These are phyloP conservation scores for Talaromyces verruculosus DNA, from an alignment of 2,329 filamentous ascomycete species.

Conservation along the genomic window DNA sequence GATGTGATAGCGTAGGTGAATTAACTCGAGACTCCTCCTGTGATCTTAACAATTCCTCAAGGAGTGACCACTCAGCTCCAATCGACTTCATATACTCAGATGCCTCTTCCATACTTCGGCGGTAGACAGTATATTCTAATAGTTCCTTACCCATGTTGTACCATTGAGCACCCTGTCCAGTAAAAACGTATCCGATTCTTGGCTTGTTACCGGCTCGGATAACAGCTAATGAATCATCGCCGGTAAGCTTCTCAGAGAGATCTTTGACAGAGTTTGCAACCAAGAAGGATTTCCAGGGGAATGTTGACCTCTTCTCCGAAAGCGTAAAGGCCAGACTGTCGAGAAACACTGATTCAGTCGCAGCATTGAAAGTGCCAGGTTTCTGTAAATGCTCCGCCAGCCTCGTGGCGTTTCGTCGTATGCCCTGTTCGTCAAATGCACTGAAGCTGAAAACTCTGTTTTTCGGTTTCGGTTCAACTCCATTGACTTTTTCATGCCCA, in stretches of 20 bases:
- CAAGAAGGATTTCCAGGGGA: constrained; percentile 21
- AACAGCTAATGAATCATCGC: constrained; percentile 22
- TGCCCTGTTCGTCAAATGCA: constrained; percentile 20
- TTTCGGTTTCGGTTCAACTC: background rate
- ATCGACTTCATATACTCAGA: constrained; percentile 28
- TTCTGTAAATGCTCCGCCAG: constrained; percentile 24
- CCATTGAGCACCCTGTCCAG: constrained; percentile 23
- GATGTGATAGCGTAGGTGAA: constrained; percentile 31
- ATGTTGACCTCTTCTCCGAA: constrained; percentile 23
- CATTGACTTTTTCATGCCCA: constrained; percentile 4
- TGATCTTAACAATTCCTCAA: constrained; percentile 30
- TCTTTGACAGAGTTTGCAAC: constrained; percentile 24
- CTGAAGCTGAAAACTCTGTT: constrained; percentile 16
- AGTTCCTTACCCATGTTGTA: constrained; percentile 25
- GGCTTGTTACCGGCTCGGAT: constrained; percentile 15
- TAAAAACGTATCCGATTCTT: constrained; percentile 21
- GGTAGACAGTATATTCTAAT: constrained; percentile 22
- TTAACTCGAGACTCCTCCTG: constrained; percentile 27
- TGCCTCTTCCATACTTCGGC: constrained; percentile 26
- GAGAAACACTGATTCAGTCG: constrained; percentile 21
- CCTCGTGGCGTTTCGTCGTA: constrained; percentile 23
- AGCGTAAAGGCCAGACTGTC: constrained; percentile 29
- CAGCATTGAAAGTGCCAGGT: background rate
- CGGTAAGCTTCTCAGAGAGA: constrained; percentile 22
- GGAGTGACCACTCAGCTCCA: constrained; percentile 28